Evolutionary conservation across 108 stramenopile genomes (phyloP).

Genomic region (Nitzschia inconspicua): DNA sequence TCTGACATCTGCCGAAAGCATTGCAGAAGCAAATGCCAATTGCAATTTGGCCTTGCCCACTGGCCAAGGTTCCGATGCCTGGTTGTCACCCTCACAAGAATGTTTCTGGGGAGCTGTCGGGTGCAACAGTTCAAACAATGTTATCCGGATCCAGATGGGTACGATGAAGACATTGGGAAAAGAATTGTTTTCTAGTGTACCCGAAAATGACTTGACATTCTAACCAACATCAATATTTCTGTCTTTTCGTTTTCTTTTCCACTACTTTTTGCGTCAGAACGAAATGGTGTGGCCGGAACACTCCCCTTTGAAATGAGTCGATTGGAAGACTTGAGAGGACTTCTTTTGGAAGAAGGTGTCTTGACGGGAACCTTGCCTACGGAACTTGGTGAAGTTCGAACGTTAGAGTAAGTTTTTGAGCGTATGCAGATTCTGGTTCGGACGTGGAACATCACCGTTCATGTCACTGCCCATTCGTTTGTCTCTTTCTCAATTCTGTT

Average conservation of each 20-base stretch:
- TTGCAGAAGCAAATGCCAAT: slow-evolving; percentile 37
- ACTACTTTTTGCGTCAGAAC: slow-evolving; percentile 27
- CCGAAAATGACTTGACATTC: not conserved
- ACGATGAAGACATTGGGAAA: slow-evolving; percentile 12
- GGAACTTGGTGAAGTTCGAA: slow-evolving; percentile 23
- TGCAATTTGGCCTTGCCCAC: slow-evolving; percentile 33
- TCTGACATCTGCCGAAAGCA: slow-evolving; percentile 11
- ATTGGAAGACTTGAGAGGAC: slow-evolving; percentile 33
- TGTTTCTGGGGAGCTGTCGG: slow-evolving; percentile 70
- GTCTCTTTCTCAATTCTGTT: no score
- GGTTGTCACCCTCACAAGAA: slow-evolving; percentile 50
- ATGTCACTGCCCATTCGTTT: no score
- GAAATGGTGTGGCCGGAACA: slow-evolving; percentile 56
- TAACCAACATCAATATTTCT: not conserved
- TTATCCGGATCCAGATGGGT: slow-evolving; percentile 44
- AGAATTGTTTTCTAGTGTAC: no score
- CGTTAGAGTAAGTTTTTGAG: no score
- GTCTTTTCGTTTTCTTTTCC: not conserved
- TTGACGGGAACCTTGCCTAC: slow-evolving; percentile 59
- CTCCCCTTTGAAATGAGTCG: slow-evolving; percentile 46
- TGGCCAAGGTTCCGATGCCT: slow-evolving; percentile 37
- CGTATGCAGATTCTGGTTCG: no score
- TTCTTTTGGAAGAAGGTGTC: slow-evolving; percentile 53
- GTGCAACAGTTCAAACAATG: slow-evolving; percentile 33
- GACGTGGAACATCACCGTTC: no score